Evolutionary conservation across 2,329 filamentous ascomycete genomes (phyloP).

Genomic region (Didymella exigua): DNA sequence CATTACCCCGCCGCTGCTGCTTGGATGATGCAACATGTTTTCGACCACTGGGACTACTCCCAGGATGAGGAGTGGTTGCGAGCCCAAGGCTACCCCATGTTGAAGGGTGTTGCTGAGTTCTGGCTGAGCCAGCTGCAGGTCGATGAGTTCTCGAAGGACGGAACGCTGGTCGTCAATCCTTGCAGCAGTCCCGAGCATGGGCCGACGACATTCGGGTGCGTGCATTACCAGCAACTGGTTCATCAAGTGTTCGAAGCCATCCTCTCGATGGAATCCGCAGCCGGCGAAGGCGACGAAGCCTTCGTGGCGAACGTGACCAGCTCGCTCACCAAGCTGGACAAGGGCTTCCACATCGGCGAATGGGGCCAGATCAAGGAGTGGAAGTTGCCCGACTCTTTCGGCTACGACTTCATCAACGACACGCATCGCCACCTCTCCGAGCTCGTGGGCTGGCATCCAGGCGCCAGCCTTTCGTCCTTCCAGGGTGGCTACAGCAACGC

Average conservation of each 20-base stretch:
- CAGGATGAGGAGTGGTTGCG: slow-evolving; percentile 55
- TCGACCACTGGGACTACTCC: slow-evolving; percentile 62
- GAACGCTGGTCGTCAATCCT: slow-evolving; percentile 61
- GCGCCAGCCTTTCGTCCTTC: slow-evolving; percentile 55
- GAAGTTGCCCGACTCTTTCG: slow-evolving; percentile 52
- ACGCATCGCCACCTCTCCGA: slow-evolving; percentile 62
- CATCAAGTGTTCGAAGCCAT: slow-evolving; percentile 46
- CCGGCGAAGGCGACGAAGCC: slow-evolving; percentile 32
- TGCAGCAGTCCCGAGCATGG: slow-evolving; percentile 66
- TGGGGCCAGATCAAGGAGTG: slow-evolving; percentile 58
- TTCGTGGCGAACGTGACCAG: slow-evolving; percentile 49
- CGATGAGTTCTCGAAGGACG: slow-evolving; percentile 58
- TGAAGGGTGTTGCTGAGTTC: slow-evolving; percentile 61
- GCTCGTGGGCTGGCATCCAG: slow-evolving; percentile 63
- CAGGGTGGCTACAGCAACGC: slow-evolving; percentile 52
- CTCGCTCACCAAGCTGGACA: slow-evolving; percentile 56
- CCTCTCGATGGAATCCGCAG: slow-evolving; percentile 18
- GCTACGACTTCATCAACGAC: slow-evolving; percentile 51
- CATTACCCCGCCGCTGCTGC: slow-evolving; percentile 57
- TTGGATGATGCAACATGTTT: slow-evolving; percentile 67
- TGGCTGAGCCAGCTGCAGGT: slow-evolving; percentile 61
- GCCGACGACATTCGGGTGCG: slow-evolving; percentile 57
- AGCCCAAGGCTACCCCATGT: slow-evolving; percentile 57
- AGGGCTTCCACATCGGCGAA: slow-evolving; percentile 55
- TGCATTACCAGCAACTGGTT: slow-evolving; percentile 61